Evolutionary conservation across 495 filamentous ascomycete species (phyloP).

Genomic region (Tuber umbilicatum): DNA sequence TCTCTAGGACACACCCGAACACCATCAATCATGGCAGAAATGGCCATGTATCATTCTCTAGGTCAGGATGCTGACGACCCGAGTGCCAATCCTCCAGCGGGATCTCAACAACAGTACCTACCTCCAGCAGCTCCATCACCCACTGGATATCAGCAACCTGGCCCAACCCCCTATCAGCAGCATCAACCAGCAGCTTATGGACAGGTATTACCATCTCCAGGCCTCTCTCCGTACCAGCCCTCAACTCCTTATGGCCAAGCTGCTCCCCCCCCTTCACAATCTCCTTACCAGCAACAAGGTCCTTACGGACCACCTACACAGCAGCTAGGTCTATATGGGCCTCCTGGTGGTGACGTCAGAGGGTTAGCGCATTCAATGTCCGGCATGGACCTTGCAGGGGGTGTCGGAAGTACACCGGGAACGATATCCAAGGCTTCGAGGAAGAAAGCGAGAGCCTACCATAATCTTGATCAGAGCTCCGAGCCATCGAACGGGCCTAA

Average conservation of each 20-base stretch:
- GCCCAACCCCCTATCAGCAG: slow-evolving; percentile 40
- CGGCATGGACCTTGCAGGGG: slow-evolving; percentile 65
- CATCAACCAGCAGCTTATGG: slow-evolving; percentile 49
- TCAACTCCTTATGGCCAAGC: slow-evolving; percentile 37
- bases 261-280: slow-evolving; percentile 36
- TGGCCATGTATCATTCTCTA: slow-evolving; percentile 67
- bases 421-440: slow-evolving; percentile 53
- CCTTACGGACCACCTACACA: slow-evolving; percentile 38
- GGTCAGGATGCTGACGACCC: slow-evolving; percentile 47
- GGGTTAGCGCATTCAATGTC: slow-evolving; percentile 82
- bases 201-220: slow-evolving; percentile 41
- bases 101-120: slow-evolving; percentile 52
- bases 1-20: slow-evolving; percentile 37
- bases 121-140: slow-evolving; percentile 54
- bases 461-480: slow-evolving; percentile 66
- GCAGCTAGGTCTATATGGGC: slow-evolving; percentile 40
- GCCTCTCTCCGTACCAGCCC: slow-evolving; percentile 33
- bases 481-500: slow-evolving; percentile 55
- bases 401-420: slow-evolving; percentile 48
- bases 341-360: slow-evolving; percentile 48
- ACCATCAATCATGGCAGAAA: slow-evolving; percentile 60
- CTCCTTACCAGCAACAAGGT: slow-evolving; percentile 39
- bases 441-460: slow-evolving; percentile 92
- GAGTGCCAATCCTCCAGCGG: slow-evolving; percentile 49
- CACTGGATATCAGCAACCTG: slow-evolving; percentile 57